Conservation (phyloP, 106 monocot genomes). For the Phalaenopsis aphrodite region DNA sequence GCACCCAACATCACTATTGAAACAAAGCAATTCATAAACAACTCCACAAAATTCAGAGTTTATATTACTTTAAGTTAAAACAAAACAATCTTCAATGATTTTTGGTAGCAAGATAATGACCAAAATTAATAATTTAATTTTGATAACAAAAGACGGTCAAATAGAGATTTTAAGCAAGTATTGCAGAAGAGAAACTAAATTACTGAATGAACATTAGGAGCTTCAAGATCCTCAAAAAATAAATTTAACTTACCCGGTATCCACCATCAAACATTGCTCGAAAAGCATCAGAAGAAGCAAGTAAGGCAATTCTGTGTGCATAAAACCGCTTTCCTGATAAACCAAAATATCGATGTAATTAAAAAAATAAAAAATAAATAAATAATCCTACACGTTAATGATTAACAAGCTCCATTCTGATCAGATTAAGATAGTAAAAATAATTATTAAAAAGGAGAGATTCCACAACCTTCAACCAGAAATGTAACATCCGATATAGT, state of each 20-base stretch:
- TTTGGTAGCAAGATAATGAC: not conserved
- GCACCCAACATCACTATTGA: not conserved
- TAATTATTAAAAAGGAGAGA: not conserved
- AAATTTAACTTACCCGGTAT: slow-evolving; percentile 59
- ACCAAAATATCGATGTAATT: not conserved
- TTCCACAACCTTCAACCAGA: slow-evolving; percentile 83
- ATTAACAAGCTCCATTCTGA: not conserved
- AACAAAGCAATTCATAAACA: not conserved
- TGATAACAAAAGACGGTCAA: not conserved
- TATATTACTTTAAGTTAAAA: not conserved
- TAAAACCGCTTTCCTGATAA: slow-evolving; percentile 80
- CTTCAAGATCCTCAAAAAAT: not conserved
- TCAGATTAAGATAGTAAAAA: not conserved
- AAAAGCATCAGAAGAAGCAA: slow-evolving; percentile 98
- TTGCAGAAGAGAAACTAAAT: not conserved
- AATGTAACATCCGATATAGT: slow-evolving; percentile 95
- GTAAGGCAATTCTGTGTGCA: slow-evolving; percentile 94
- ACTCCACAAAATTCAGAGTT: not conserved
- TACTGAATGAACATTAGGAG: not conserved
- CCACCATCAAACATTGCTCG: slow-evolving; percentile 99
- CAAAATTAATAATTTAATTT: not conserved
- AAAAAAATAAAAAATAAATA: not conserved
- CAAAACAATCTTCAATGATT: not conserved
- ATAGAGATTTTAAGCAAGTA: not conserved
- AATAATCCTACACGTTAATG: not conserved